These are phyloP conservation scores for Colletotrichum destructivum DNA, from an alignment of 2,329 filamentous ascomycete genomes.

Conservation along the genomic window DNA sequence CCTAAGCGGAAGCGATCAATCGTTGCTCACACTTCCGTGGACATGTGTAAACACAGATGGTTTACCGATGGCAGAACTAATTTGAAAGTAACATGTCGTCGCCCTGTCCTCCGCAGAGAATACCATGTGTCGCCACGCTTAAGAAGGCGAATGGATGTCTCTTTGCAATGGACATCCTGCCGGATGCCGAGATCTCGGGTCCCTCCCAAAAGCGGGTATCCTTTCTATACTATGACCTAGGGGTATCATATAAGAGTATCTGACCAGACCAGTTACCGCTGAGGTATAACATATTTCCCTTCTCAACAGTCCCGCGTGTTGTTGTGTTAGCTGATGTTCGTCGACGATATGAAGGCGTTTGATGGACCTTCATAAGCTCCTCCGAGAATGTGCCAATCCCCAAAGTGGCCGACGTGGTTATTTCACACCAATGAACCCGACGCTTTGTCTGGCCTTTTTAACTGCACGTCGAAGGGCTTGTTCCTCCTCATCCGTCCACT, in stretches of 20 bases:
- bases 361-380: not conserved
- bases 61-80: not conserved
- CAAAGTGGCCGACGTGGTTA: conserved; percentile 51
- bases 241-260: conserved; percentile 17
- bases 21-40: not conserved
- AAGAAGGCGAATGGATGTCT: not conserved
- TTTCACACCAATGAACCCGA: conserved; percentile 77
- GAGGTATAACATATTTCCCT: not conserved
- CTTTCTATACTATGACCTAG: conserved; percentile 7
- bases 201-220: conserved; percentile 1
- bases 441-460: conserved; percentile 70
- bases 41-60: not conserved
- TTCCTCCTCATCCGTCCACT: conserved; percentile 78
- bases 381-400: not conserved
- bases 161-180: not conserved
- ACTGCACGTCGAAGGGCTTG: conserved; percentile 73
- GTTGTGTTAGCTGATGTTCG: not conserved
- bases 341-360: not conserved
- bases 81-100: not conserved
- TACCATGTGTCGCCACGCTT: not conserved
- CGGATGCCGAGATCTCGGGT: not conserved
- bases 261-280: not conserved
- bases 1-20: not conserved
- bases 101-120: not conserved
- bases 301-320: not conserved